Percentiles rank a stretch among this genome's conserved stretches.
phyloP scores from a whole-genome alignment of 2,329 filamentous ascomycete genomes.

The Fusarium siculi region DNA sequence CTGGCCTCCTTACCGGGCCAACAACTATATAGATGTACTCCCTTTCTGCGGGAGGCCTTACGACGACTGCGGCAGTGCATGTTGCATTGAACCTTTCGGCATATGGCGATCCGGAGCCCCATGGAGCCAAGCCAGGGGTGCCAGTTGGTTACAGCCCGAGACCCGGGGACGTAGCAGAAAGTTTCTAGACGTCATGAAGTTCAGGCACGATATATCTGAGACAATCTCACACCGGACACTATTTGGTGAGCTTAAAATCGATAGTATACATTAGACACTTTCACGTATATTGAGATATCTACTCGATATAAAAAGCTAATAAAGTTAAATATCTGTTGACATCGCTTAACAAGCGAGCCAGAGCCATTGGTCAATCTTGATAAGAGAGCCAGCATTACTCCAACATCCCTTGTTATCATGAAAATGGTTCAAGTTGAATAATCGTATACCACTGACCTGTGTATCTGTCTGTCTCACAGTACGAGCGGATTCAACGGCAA shows the following conservation, averaged over 20 bases:
- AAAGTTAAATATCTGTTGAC: background rate
- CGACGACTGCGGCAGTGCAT: constrained; percentile 20
- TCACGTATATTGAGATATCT: background rate
- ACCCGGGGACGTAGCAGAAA: constrained; percentile 23
- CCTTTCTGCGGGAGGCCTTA: constrained; percentile 16
- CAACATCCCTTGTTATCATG: background rate
- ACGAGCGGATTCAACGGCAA: background rate
- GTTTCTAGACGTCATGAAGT: constrained; percentile 31
- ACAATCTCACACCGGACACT: constrained; percentile 6
- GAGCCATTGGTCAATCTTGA: background rate
- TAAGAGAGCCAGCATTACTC: background rate
- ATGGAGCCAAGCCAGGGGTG: constrained; percentile 27
- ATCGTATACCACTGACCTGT: background rate
- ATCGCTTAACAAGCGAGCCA: background rate
- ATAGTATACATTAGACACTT: background rate
- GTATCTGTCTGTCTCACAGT: background rate
- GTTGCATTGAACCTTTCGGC: constrained; percentile 33
- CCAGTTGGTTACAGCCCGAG: constrained; percentile 31
- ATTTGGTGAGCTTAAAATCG: background rate
- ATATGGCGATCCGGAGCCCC: constrained; percentile 37
- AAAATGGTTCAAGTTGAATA: background rate
- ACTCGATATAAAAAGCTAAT: background rate
- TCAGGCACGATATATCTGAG: constrained; percentile 28
- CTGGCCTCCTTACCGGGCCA: constrained; percentile 13
- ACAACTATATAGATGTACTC: constrained; percentile 20